These are phyloP conservation scores for Syzygium oleosum DNA, from an alignment of 345 rosid genomes.

Conservation along the genomic window DNA sequence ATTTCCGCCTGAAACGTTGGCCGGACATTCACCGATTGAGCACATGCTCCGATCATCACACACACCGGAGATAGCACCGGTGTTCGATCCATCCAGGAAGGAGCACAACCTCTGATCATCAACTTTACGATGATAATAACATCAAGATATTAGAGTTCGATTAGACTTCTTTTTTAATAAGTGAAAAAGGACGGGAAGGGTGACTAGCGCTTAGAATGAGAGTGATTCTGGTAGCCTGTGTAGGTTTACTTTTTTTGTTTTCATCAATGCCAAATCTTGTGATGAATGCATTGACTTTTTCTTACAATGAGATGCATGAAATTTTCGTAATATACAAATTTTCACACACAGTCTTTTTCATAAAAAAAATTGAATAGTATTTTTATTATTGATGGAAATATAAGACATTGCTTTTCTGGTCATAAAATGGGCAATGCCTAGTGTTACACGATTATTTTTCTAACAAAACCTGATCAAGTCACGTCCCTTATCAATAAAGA, in stretches of 20 bases:
- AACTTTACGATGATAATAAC: no score
- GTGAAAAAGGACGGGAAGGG: not conserved
- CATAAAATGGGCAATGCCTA: not conserved
- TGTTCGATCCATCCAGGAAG: not conserved
- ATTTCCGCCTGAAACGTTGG: no score
- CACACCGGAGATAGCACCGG: not conserved
- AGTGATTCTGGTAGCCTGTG: no score
- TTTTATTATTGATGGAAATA: not conserved
- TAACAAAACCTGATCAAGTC: fast-evolving
- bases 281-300: not conserved
- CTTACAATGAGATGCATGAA: no score
- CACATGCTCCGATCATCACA: not conserved
- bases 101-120: not conserved
- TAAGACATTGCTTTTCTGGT: not conserved
- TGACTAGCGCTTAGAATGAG: not conserved
- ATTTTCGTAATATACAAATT: no score
- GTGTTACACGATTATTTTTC: not conserved
- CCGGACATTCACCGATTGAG: not conserved
- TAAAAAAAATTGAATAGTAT: not conserved
- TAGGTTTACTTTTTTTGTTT: not conserved
- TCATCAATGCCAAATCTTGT: not conserved
- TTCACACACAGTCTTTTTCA: not conserved
- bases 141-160: not conserved
- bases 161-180: not conserved
- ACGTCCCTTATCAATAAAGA: not conserved